A percentile compares a stretch with the other conserved stretches of the same genome.
phyloP scores from a whole-genome alignment of 164 flowering plant species.

The Akebia trifoliata region DNA sequence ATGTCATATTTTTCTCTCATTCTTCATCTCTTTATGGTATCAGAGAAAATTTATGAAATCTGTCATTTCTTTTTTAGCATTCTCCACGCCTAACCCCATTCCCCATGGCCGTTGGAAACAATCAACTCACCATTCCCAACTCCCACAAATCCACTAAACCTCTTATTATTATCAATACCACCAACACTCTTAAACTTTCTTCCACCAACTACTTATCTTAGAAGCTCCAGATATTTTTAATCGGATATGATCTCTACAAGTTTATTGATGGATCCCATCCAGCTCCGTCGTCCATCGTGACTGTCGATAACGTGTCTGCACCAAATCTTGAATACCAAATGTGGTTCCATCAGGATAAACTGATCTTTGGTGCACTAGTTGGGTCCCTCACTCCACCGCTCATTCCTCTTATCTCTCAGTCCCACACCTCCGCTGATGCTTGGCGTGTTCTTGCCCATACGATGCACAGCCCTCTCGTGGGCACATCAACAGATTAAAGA shows the following conservation, averaged over 20 bases:
- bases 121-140: too few relatives aligned
- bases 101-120: too few relatives aligned
- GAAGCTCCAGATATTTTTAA: conserved; percentile 11
- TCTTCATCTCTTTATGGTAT: too few relatives aligned
- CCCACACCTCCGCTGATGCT: neutral
- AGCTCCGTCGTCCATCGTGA: neutral
- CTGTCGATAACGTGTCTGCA: neutral
- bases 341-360: conserved; percentile 14
- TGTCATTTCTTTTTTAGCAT: too few relatives aligned
- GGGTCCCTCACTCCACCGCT: neutral
- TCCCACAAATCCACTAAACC: too few relatives aligned
- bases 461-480: conserved; percentile 6
- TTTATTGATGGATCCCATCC: conserved; percentile 14
- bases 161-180: too few relatives aligned
- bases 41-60: too few relatives aligned
- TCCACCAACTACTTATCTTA: conserved; percentile 9
- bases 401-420: neutral
- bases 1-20: too few relatives aligned
- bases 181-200: conserved; percentile 3
- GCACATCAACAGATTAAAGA: conserved; percentile 12
- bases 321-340: neutral
- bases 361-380: conserved; percentile 14
- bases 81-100: too few relatives aligned
- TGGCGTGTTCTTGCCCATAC: conserved; percentile 5
- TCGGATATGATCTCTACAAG: conserved; percentile 11